phyloP scores from a whole-genome alignment of 345 rosid species.

The Populus alba region DNA sequence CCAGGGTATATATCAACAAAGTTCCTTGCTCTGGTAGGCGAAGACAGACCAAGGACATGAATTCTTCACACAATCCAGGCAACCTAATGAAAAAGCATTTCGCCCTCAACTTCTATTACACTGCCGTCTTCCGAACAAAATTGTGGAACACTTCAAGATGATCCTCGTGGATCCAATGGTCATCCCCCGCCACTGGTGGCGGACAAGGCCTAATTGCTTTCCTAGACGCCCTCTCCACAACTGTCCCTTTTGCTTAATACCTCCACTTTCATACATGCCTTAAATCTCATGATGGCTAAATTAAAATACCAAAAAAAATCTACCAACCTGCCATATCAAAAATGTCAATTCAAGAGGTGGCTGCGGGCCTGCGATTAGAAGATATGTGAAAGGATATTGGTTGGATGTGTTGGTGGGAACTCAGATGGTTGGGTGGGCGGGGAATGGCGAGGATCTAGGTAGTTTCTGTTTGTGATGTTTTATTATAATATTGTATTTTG shows the following conservation, averaged over 20 bases:
- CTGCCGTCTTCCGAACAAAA: slow-evolving; percentile 54
- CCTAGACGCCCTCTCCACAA: slow-evolving; percentile 51
- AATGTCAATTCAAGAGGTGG: neutral
- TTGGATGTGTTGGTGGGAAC: too few relatives aligned
- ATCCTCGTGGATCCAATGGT: slow-evolving; percentile 50
- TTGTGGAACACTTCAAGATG: slow-evolving; percentile 53
- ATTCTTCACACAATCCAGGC: slow-evolving; percentile 32
- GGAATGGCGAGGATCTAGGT: too few relatives aligned
- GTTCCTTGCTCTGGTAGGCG: too few relatives aligned
- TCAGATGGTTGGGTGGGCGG: too few relatives aligned
- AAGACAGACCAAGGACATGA: neutral
- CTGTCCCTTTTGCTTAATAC: slow-evolving; percentile 41
- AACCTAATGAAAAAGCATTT: slow-evolving; percentile 41
- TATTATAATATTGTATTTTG: too few relatives aligned
- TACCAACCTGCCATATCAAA: slow-evolving; percentile 3
- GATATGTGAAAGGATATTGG: too few relatives aligned
- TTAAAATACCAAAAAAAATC: neutral
- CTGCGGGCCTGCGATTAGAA: too few relatives aligned
- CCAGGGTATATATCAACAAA: too few relatives aligned
- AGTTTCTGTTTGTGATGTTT: too few relatives aligned
- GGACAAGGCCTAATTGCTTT: slow-evolving; percentile 63
- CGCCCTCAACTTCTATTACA: slow-evolving; percentile 27
- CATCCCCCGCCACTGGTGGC: slow-evolving; percentile 27
- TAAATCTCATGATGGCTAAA: slow-evolving; percentile 49
- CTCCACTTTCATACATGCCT: slow-evolving; percentile 60